Evolutionary conservation across 345 rosid genomes (phyloP), one percentile per base, ranked within the genome.

Genomic region (Raphanus raphanistrum): DNA sequence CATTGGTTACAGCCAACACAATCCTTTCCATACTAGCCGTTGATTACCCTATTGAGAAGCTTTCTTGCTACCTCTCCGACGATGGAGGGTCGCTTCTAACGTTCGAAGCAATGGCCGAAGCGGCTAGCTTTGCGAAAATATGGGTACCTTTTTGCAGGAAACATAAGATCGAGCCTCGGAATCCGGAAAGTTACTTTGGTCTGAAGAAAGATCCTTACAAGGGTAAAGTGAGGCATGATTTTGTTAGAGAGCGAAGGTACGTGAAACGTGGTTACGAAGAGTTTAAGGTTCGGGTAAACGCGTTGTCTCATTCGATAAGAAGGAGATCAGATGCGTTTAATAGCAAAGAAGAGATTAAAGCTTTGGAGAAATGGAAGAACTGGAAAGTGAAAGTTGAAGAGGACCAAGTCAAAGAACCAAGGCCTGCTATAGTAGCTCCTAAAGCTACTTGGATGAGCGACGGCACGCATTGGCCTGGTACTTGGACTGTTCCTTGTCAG

Each of bases 131-230:
- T 68, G 95, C 97, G 8, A 84, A 80, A 45, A 63, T 76, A 45
- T 91, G 98, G 98, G 93, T 93, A 3, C 98, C 97, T n/a, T 93
- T 93, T 71, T 93, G 97, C 71, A 71, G 91, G 78, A 93, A 93
- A 66, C 97, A 93, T 63, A 62, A 29, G 21, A 85, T 93, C 28
- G 90, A 89, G 85, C 95, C 98, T 2, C 77, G 95, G 72, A 91
- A 91, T 70, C 95, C 98, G 0, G 97, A 93, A n/a, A 81, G 90
- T 11, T 93, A 93, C 79, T 93, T 93, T 60, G 84, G 77, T 73
- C 68, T 91, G 75, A 91, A 84, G 68, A 84, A 77, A 43, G 98
- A 93, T 85, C 93, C 97, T n/a, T 91, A 82, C 63, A 93, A 93
- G 85, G 68, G 79, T 52, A 91, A 89, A 73, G 90, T 91, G 26